These are phyloP conservation scores for Trypanosoma cruzi DNA, from an alignment of 208 protist genomes.

Conservation along the genomic window DNA sequence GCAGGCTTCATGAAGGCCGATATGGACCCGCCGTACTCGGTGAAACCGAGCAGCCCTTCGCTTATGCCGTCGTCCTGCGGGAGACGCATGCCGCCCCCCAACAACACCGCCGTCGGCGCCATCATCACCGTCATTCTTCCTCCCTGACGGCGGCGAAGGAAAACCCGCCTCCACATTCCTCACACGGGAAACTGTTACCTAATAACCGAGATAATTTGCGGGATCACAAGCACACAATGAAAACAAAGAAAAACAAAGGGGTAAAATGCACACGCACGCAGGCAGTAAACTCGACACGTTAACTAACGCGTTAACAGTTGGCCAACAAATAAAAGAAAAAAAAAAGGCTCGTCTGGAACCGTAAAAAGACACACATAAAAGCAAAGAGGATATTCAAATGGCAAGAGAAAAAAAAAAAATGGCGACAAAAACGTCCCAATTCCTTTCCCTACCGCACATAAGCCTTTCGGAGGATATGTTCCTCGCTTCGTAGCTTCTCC, in stretches of 20 bases:
- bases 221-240: neutral
- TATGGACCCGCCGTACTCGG: slow-evolving; percentile 81
- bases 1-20: slow-evolving; percentile 76
- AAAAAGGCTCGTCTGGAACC: no score
- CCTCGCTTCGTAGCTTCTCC: slow-evolving; percentile 30
- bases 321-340: no score
- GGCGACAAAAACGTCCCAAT: neutral
- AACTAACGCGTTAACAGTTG: no score
- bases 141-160: neutral
- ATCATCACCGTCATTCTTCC: neutral
- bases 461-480: slow-evolving; percentile 6
- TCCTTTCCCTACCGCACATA: neutral
- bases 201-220: neutral
- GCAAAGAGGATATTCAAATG: neutral
- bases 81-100: slow-evolving; percentile 33
- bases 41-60: slow-evolving; percentile 57
- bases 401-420: slow-evolving; percentile 2
- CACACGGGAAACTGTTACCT: neutral
- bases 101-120: slow-evolving; percentile 1
- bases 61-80: slow-evolving; percentile 66
- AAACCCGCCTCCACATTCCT: slow-evolving; percentile 1
- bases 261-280: neutral
- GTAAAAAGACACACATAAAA: neutral
- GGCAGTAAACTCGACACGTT: neutral
- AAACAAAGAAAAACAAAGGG: neutral